Base-by-base conservation (phyloP, 1,284 basidiomycete genomes). In the Cystobasidium pallidum region DNA sequence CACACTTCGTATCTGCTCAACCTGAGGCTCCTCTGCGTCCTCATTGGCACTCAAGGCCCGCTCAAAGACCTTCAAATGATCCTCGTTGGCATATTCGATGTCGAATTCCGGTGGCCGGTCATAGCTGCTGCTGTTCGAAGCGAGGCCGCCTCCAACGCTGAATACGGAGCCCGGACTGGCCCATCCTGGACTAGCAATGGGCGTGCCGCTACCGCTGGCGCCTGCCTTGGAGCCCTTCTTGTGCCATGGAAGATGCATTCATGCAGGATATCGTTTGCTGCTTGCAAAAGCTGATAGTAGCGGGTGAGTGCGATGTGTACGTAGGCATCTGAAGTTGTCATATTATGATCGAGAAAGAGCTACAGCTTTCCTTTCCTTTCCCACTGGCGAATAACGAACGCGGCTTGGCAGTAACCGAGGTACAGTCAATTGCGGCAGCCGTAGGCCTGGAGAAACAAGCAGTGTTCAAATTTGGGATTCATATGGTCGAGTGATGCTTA, bases 1-100 rank as follows among this genome's bases (percentile, higher is more conserved):
- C 54, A 94, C 83, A 0, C 93, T 92, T 64, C 91, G 89, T 17
- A 96, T 87, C 82, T 92, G 93, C 78, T 89, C 85, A 34, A 87
- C 84, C 39, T 85, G 83, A 21, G 52, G 59, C 45, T 66, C 66
- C 24, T 71, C 57, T 66, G 41, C 36, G 39, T 63, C 51, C 19
- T 66, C 63, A n/a, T 55, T 54, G 13, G 39, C 24, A 30, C n/a
- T 63, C 36, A 67, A 47, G 21, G 73, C 70, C 24, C 58, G 10
- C 17, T 57, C 58, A 49, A 78, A 77, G 8, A 73, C 77, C 19
- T 67, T 41, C 51, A 78, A 72, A 39, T 75, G 75, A 17, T 74
- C 61, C 54, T 75, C 75, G 51, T 75, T 70, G 49, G 73, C 59
- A 73, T 76, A 78, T 32, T 76, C 72, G 15, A 32, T 45, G 3